A percentile compares a stretch with the other conserved stretches of the same genome.
These are phyloP conservation scores for Obelidium mucronatum DNA, from an alignment of 192 early-diverging fungal genomes.

Conservation along the genomic window DNA sequence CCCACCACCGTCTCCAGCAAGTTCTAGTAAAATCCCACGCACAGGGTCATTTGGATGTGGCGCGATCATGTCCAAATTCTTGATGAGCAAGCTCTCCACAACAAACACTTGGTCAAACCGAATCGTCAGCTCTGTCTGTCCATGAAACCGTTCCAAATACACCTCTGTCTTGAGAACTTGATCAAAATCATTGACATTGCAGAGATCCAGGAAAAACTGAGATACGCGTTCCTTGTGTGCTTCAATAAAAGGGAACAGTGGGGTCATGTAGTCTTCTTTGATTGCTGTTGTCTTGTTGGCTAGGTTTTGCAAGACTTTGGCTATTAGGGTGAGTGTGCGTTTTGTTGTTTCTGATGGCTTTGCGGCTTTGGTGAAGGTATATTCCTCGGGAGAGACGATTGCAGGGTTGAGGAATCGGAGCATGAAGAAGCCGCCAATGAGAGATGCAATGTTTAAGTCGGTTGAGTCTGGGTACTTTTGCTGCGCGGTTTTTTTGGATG, in stretches of 20 bases:
- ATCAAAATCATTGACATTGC: slow-evolving; percentile 61
- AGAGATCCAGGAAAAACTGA: slow-evolving; percentile 88
- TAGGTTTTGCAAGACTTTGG: slow-evolving; percentile 94
- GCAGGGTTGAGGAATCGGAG: slow-evolving; percentile 98
- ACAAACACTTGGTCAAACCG: not conserved
- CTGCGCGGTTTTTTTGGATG: slow-evolving; percentile 30
- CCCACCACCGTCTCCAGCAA: no score
- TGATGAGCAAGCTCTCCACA: not conserved
- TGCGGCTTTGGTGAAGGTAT: slow-evolving; percentile 86
- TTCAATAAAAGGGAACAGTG: slow-evolving; percentile 90
- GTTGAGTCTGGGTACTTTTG: slow-evolving; percentile 90
- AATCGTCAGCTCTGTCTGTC: not conserved
- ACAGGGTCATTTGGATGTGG: not conserved
- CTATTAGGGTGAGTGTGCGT: slow-evolving; percentile 89
- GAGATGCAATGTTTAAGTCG: slow-evolving; percentile 87
- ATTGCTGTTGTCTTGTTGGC: slow-evolving; percentile 87
- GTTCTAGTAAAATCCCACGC: no score
- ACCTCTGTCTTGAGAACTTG: not conserved
- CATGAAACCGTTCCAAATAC: no score
- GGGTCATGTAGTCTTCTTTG: slow-evolving; percentile 92
- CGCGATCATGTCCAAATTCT: not conserved
- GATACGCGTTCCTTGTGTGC: slow-evolving; percentile 85
- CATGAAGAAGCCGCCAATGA: slow-evolving; percentile 98
- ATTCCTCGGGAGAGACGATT: slow-evolving; percentile 94
- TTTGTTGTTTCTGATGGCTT: slow-evolving; percentile 81